Evolutionary conservation across 2,329 filamentous ascomycete genomes (phyloP).

Genomic region (Xylaria sp.): DNA sequence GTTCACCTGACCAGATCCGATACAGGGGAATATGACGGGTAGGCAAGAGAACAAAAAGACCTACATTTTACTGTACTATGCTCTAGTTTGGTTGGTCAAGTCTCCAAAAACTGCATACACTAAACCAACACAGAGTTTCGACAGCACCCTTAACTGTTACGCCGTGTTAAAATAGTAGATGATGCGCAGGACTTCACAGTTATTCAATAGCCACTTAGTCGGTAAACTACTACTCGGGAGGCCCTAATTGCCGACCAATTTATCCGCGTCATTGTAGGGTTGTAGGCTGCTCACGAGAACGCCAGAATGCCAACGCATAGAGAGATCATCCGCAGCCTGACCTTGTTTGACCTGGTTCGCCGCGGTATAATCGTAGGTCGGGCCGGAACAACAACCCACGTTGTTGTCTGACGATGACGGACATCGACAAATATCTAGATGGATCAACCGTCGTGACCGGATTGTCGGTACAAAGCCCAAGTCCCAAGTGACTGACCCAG

Average conservation of each 20-base stretch:
- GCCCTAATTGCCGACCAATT: constrained; percentile 30
- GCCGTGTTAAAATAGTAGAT: neutral
- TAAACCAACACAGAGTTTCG: neutral
- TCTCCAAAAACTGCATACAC: neutral
- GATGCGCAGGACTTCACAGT: neutral
- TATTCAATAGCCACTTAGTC: neutral
- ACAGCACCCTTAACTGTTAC: neutral
- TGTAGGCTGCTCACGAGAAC: constrained; percentile 37
- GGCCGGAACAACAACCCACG: constrained; percentile 30
- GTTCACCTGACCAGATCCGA: constrained; percentile 38
- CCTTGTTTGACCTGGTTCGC: constrained; percentile 30
- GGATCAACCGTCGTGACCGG: constrained; percentile 9
- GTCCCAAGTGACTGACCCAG: constrained; percentile 20
- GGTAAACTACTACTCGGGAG: constrained; percentile 4
- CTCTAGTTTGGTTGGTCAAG: neutral
- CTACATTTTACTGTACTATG: neutral
- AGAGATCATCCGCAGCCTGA: constrained; percentile 38
- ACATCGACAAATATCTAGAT: constrained; percentile 25
- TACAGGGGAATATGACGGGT: constrained; percentile 27
- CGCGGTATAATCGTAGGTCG: constrained; percentile 30
- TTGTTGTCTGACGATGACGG: constrained; percentile 28
- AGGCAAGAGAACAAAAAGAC: constrained; percentile 15
- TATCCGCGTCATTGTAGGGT: constrained; percentile 33
- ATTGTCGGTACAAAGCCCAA: constrained; percentile 22
- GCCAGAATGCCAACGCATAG: constrained; percentile 37